Percentiles rank a stretch among this genome's conserved stretches.
Conservation (phyloP, 495 filamentous ascomycete species). For the Penicillium herquei region DNA sequence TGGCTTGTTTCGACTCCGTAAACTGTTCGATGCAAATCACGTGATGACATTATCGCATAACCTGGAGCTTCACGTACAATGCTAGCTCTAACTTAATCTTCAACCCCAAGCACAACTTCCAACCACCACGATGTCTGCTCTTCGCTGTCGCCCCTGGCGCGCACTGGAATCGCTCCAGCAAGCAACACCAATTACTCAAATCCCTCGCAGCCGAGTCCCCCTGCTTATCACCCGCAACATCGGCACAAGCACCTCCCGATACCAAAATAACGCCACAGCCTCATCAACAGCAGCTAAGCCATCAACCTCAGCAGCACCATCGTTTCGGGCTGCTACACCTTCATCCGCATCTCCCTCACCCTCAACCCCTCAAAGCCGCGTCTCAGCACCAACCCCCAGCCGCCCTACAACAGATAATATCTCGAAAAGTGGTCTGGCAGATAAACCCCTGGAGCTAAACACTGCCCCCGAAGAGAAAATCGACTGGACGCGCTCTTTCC, state of each 20-base stretch:
- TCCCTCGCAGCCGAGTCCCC: conserved; percentile 7
- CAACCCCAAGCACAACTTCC: conserved; percentile 1
- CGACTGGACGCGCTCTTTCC: conserved; percentile 92
- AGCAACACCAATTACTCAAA: conserved; percentile 4
- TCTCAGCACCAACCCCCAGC: conserved; percentile 30
- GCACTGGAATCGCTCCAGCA: conserved; percentile 18
- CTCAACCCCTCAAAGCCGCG: conserved; percentile 13
- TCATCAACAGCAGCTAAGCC: conserved; percentile 16
- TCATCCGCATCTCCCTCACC: conserved; percentile 9
- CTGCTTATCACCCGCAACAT: conserved; percentile 9
- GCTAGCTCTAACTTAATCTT: not conserved
- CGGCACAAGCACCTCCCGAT: conserved; percentile 17
- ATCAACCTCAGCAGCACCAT: conserved; percentile 6
- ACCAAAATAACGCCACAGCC: conserved; percentile 14
- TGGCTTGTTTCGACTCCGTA: too few species aligned
- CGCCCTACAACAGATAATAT: conserved; percentile 46
- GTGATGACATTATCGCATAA: conserved; percentile 13
- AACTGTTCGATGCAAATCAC: conserved; percentile 3
- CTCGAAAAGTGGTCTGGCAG: conserved; percentile 51
- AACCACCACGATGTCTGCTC: conserved; percentile 20
- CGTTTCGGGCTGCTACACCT: conserved; percentile 7
- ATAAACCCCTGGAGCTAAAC: conserved; percentile 49
- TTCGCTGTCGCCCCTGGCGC: conserved; percentile 16
- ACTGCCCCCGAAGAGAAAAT: conserved; percentile 52
- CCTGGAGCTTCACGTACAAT: conserved; percentile 1